These are phyloP conservation scores for Amanita phalloides DNA, from an alignment of 768 basidiomycete genomes.

Conservation along the genomic window DNA sequence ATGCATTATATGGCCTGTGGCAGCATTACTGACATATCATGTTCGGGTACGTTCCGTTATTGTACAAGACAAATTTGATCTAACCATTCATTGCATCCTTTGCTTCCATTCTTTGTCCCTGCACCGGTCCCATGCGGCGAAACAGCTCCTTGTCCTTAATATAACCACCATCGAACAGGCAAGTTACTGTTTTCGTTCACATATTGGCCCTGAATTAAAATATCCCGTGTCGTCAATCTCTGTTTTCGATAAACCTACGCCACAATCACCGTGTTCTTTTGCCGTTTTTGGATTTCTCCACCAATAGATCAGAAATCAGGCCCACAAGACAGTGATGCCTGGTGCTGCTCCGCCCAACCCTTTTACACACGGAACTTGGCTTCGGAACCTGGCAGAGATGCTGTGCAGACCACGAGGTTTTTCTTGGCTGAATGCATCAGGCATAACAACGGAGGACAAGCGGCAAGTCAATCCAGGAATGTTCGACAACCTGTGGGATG, in stretches of 20 bases:
- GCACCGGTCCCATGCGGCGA: slow-evolving; percentile 1
- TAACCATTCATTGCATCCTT: neutral
- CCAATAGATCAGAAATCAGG: slow-evolving; percentile 71
- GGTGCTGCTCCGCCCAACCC: slow-evolving; percentile 71
- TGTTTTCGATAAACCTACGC: neutral
- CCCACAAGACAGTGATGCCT: slow-evolving; percentile 58
- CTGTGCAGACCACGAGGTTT: slow-evolving; percentile 73
- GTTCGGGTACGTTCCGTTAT: slow-evolving; percentile 50
- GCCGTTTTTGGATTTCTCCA: neutral
- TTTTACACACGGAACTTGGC: slow-evolving; percentile 73
- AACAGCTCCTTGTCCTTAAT: slow-evolving; percentile 70
- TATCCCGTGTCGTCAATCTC: neutral
- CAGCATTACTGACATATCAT: slow-evolving; percentile 74
- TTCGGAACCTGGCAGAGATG: slow-evolving; percentile 62
- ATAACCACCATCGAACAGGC: slow-evolving; percentile 96
- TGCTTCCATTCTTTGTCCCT: neutral
- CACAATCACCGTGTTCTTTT: neutral
- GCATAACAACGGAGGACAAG: slow-evolving; percentile 57
- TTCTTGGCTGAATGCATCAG: slow-evolving; percentile 67
- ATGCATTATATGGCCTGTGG: slow-evolving; percentile 73
- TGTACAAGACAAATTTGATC: neutral
- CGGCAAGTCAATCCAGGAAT: slow-evolving; percentile 66
- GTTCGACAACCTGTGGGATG: slow-evolving; percentile 8
- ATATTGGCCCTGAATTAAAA: neutral
- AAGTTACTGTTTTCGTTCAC: slow-evolving; percentile 15